Evolutionary conservation across 2,329 filamentous ascomycete species (phyloP).

Genomic region (Pseudogymnoascus sp.): DNA sequence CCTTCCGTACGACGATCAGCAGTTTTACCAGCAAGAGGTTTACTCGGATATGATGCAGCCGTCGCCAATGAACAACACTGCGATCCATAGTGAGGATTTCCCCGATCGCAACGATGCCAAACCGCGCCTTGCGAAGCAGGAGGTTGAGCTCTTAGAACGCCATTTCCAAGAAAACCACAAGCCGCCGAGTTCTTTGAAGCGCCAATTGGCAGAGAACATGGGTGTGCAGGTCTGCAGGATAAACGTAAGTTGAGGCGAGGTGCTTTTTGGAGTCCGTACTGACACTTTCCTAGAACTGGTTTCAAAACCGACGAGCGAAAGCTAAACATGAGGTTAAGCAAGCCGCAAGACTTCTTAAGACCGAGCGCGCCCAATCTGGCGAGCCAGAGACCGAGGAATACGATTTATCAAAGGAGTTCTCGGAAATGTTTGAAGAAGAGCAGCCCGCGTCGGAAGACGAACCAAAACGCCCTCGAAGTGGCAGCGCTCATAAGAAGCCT

Average conservation of each 20-base stretch:
- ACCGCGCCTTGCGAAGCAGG: constrained; percentile 49
- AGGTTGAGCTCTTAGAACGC: constrained; percentile 51
- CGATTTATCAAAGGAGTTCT: constrained; percentile 14
- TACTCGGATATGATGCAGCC: constrained; percentile 8
- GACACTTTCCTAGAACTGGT: constrained; percentile 51
- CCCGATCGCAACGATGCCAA: constrained; percentile 36
- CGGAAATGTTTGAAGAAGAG: constrained; percentile 11
- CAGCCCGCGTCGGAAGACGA: not conserved
- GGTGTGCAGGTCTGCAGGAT: constrained; percentile 57
- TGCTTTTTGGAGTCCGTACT: constrained; percentile 19
- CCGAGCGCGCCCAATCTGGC: constrained; percentile 32
- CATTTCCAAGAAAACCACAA: constrained; percentile 60
- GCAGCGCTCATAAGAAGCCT: not conserved
- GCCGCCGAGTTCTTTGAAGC: constrained; percentile 55
- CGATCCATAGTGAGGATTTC: constrained; percentile 4
- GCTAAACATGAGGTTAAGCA: constrained; percentile 50
- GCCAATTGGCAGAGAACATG: constrained; percentile 53
- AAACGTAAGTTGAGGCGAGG: constrained; percentile 41
- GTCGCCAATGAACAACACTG: not conserved
- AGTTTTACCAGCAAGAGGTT: not conserved
- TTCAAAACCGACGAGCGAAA: constrained; percentile 55
- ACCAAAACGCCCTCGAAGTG: not conserved
- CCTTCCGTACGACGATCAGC: not conserved
- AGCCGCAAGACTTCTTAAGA: constrained; percentile 38
- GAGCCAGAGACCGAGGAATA: constrained; percentile 24